Percentiles rank a stretch among this genome's conserved stretches.
phyloP scores from a whole-genome alignment of 2,329 filamentous ascomycete genomes.

The Zasmidium angulare region DNA sequence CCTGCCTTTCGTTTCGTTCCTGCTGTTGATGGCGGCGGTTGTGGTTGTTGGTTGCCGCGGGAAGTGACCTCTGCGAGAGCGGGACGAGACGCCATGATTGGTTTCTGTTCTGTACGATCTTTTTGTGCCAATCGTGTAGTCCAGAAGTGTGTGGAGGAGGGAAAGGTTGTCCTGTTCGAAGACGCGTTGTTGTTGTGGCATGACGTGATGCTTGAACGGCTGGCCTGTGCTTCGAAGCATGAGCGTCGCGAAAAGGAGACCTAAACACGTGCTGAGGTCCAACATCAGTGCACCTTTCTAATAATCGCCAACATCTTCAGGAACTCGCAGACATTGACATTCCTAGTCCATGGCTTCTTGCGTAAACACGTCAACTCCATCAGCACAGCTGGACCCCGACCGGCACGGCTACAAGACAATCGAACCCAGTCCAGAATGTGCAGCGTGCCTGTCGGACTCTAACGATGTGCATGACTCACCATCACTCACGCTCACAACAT shows the following conservation, averaged over 20 bases:
- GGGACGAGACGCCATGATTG: not conserved
- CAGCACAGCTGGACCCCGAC: too few species aligned
- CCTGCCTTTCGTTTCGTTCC: constrained; percentile 15
- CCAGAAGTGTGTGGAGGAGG: not conserved
- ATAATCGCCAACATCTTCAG: too few species aligned
- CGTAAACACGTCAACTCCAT: too few species aligned
- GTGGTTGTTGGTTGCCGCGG: not conserved
- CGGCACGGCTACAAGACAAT: too few species aligned
- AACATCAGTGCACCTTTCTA: too few species aligned
- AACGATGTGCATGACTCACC: too few species aligned
- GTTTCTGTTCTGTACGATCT: not conserved
- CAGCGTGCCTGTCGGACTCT: too few species aligned
- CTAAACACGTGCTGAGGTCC: constrained; percentile 1
- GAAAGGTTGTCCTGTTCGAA: not conserved
- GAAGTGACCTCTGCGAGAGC: not conserved
- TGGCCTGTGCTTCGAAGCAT: constrained; percentile 1
- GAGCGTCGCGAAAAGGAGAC: not conserved
- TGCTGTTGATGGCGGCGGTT: not conserved
- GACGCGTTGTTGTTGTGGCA: constrained; percentile 6
- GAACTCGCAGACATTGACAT: too few species aligned
- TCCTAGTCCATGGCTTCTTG: too few species aligned
- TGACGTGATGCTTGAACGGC: constrained; percentile 4
- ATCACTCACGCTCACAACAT: too few species aligned
- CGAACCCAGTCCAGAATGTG: too few species aligned
- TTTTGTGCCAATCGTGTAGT: not conserved